A percentile compares a stretch with the other conserved stretches of the same genome.
Conservation (phyloP, 164 flowering plant genomes). For the Santalum album region DNA sequence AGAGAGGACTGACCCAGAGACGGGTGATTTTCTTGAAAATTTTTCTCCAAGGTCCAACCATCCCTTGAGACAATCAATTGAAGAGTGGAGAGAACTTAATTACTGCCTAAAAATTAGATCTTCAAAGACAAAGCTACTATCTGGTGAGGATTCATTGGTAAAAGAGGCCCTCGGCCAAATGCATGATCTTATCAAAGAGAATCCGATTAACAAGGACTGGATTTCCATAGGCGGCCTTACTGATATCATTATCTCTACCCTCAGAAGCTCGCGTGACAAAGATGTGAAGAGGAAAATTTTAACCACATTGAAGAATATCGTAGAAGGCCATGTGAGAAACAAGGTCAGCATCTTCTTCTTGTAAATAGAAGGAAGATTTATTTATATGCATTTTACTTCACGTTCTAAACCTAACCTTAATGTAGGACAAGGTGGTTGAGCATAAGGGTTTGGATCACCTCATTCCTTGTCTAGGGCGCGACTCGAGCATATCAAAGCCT, state of each 20-base stretch:
- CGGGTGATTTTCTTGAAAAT: slow-evolving; percentile 46
- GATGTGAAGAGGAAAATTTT: slow-evolving; percentile 33
- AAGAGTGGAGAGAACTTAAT: slow-evolving; percentile 75
- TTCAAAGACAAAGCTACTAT: slow-evolving; percentile 32
- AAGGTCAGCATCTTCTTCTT: slow-evolving; percentile 35
- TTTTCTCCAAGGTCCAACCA: slow-evolving; percentile 44
- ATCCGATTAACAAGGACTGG: slow-evolving; percentile 65
- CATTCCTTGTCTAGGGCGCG: slow-evolving; percentile 43
- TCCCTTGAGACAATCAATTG: slow-evolving; percentile 52
- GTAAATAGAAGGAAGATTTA: not conserved
- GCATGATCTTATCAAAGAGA: slow-evolving; percentile 43
- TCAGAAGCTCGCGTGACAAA: slow-evolving; percentile 33
- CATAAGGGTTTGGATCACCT: slow-evolving; percentile 42
- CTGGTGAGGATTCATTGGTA: slow-evolving; percentile 21
- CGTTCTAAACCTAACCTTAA: not conserved
- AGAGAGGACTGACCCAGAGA: slow-evolving; percentile 46
- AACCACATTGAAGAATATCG: slow-evolving; percentile 31
- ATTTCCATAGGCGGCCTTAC: slow-evolving; percentile 52
- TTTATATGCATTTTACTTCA: not conserved
- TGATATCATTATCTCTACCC: slow-evolving; percentile 27
- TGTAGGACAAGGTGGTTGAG: slow-evolving; percentile 46
- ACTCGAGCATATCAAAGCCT: slow-evolving; percentile 32
- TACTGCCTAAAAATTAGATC: slow-evolving; percentile 53
- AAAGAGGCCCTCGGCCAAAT: slow-evolving; percentile 44
- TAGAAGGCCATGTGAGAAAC: slow-evolving; percentile 47